Evolutionary conservation across 345 rosid species (phyloP), one percentile per base, ranked within the genome.

Genomic region (Eucalyptus sp.): DNA sequence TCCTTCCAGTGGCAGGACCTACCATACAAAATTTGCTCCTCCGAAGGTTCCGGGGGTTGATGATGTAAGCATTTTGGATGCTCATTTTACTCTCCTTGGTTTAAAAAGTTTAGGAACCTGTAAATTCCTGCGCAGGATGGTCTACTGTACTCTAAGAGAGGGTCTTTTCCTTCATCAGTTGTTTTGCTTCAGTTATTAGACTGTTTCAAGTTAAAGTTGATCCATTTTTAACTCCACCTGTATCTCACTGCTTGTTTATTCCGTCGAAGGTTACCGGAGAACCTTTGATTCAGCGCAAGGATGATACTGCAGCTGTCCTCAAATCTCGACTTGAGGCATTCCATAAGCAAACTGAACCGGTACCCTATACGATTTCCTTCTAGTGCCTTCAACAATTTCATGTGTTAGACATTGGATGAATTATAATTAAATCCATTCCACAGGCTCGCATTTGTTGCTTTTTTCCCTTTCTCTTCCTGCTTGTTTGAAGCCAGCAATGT

Each of bases 1-100:
- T 89, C 98, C 99, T 92, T 93, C 96, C 20, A 97, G 99, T 93
- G 99, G 99, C 56, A 96, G 99, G 92, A 93, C 96, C 86, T 97
- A 96, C 88, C 99, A 96, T 89, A 93, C 96, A 16, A 97, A 95
- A 90, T 97, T 94, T 86, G 95, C 98, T 29, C 99, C 99, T 92
- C 95, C 99, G 43, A 96, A 96, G 94, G 94, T 88, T 91, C 94
- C 94, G 4, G 98, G 98, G 15, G 66, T 92, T 22, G 99, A 97
- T 91, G 99, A 97, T 95, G 99, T 97, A 94, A 96, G 95, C 49
- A 76, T 86, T 44, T 37, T 50, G 29, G 16, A 25, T 86, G 66
- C 71, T 46, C 33, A 43, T 44, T 90, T 87, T 87, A 13, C 49
- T 58, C 85, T 31, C 81, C 89, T 52, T 51, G 60, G 80, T 44